phyloP scores from a whole-genome alignment of 805 yeast genomes.

The Suhomyces pyralidae region DNA sequence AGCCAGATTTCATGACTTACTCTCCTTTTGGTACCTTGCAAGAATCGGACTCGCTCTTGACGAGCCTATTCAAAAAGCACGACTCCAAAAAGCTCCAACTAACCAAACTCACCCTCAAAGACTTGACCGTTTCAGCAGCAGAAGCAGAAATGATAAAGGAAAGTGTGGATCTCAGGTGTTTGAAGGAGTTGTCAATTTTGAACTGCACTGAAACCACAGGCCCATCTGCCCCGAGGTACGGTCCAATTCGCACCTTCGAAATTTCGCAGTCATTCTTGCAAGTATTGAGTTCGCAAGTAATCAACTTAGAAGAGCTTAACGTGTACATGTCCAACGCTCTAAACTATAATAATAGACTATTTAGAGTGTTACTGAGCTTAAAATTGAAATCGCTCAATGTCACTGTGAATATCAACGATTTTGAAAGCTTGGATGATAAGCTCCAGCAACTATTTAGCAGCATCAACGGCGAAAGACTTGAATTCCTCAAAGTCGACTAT shows the following conservation, averaged over 20 bases:
- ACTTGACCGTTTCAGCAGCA: background rate
- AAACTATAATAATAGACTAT: background rate
- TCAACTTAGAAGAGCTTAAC: background rate
- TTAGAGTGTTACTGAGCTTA: background rate
- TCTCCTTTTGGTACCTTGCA: background rate
- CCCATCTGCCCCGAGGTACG: background rate
- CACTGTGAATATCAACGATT: background rate
- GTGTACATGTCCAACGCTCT: background rate
- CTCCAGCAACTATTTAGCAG: background rate
- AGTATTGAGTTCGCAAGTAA: background rate
- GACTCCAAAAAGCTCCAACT: background rate
- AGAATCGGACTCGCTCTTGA: background rate
- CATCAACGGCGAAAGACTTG: background rate
- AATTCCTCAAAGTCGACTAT: conserved; percentile 3
- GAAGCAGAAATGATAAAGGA: background rate
- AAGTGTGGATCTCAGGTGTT: background rate
- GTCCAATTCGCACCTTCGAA: background rate
- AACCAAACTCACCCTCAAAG: background rate
- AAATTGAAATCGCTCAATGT: conserved; percentile 2
- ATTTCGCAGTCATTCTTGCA: background rate
- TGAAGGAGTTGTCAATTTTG: background rate
- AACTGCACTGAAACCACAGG: conserved; percentile 1
- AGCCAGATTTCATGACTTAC: background rate
- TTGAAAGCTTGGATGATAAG: conserved; percentile 1
- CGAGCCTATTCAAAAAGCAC: background rate